A percentile compares a stretch with the other conserved stretches of the same genome.
Conservation (phyloP, 768 basidiomycete genomes). For the Agaricus bisporus region DNA sequence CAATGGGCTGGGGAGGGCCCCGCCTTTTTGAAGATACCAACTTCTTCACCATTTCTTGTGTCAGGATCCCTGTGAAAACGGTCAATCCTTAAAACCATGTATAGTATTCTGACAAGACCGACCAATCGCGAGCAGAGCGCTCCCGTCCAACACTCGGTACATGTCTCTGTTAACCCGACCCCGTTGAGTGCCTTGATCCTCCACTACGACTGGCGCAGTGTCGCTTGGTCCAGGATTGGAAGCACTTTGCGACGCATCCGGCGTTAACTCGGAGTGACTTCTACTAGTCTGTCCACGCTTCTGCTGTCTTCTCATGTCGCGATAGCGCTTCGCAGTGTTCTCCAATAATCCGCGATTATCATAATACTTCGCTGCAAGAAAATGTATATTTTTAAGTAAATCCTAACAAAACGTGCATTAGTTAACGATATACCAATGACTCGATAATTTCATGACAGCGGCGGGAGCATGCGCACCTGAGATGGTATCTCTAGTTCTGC, state of each 20-base stretch:
- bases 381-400: conserved; percentile 43
- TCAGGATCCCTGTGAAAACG: conserved; percentile 46
- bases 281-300: background rate
- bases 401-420: conserved; percentile 26
- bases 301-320: conserved; percentile 34
- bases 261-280: background rate
- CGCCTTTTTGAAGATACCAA: conserved; percentile 19
- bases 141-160: conserved; percentile 72
- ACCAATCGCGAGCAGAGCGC: conserved; percentile 71
- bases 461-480: background rate
- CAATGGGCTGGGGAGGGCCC: background rate
- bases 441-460: background rate
- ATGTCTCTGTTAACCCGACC: conserved; percentile 43
- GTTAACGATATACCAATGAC: conserved; percentile 7
- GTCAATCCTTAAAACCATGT: background rate
- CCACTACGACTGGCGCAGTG: conserved; percentile 3
- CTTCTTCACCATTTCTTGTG: conserved; percentile 57
- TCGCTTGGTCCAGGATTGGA: conserved; percentile 2
- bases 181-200: conserved; percentile 15
- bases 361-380: conserved; percentile 49
- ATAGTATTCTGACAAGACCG: conserved; percentile 12
- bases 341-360: conserved; percentile 52
- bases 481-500: background rate
- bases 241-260: conserved; percentile 13
- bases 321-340: conserved; percentile 42